Base-by-base conservation (phyloP, 768 basidiomycete species). In the Lactarius hengduanensis region DNA sequence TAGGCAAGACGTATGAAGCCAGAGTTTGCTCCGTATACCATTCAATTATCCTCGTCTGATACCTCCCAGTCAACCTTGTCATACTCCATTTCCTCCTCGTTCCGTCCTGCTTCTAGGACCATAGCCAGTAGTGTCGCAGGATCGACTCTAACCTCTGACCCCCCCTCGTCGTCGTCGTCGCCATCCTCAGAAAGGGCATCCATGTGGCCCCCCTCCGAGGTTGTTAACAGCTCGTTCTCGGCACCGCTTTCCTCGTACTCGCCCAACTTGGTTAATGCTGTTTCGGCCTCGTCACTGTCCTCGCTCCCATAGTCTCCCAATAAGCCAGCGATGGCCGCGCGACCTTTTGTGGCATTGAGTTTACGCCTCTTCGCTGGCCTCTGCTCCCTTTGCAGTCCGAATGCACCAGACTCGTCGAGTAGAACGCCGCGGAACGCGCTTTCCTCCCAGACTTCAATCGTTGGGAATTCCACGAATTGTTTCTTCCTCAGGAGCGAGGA, bases 391-490 rank as follows among this genome's bases (percentile, higher is more conserved):
- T 74, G 72, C 47, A 71, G 70, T 34, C 79, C 78, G 41, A 84
- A 71, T 5, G 77, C 69, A 2, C 87, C 87, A 57, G 80, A 74
- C 53, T 80, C 79, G 64, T 89, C 83, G 18, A 90, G 78, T n/a
- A 92, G 71, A 10, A 78, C 78, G 8, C 86, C 88, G 9, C 75
- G 76, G 75, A 92, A 94, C 36, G 86, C 77, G 22, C 74, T 78
- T 28, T 77, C 83, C 57, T 88, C 84, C 80, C 87, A 88, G 7
- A 96, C 76, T 63, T 94, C 89, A 55, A 96, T 85, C 1, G 87
- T 87, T 8, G 94, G 94, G 72, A 85, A 96, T 75, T 96, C 94
- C 38, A 90, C 82, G 75, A 94, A 94, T 34, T 84, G 79, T 53
- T 84, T 90, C 59, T 85, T 77, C 41, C 78, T 80, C 55, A 96